Percentiles rank a stretch among this genome's conserved stretches.
Evolutionary conservation across 192 early-diverging fungal species (phyloP).

Genomic region (Coemansia sp.): DNA sequence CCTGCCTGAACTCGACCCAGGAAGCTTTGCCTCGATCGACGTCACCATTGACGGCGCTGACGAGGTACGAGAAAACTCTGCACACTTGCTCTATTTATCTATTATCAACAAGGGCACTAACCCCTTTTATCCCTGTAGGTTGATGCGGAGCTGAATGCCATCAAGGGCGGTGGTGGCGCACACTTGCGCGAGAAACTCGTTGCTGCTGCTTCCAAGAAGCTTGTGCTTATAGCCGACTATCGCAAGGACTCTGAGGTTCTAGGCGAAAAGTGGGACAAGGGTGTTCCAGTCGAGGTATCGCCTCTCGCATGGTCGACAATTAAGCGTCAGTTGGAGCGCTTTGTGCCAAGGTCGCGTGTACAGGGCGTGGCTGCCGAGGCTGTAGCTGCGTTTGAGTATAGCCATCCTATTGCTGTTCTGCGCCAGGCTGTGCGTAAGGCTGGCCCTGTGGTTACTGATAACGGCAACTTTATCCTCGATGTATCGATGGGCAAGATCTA

Average conservation of each 20-base stretch:
- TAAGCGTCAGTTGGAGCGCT: slow-evolving; percentile 53
- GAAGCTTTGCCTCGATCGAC: slow-evolving; percentile 58
- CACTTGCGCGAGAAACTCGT: slow-evolving; percentile 96
- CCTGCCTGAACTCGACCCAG: slow-evolving; percentile 63
- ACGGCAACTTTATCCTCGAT: slow-evolving; percentile 92
- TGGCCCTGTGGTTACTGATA: slow-evolving; percentile 93
- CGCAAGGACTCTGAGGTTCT: slow-evolving; percentile 79
- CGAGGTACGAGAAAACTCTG: slow-evolving; percentile 58
- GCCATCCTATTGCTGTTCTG: slow-evolving; percentile 62
- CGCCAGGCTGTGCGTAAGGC: slow-evolving; percentile 89
- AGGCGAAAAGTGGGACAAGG: slow-evolving; percentile 85
- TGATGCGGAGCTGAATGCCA: slow-evolving; percentile 84
- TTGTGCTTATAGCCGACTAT: slow-evolving; percentile 91
- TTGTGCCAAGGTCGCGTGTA: slow-evolving; percentile 29
- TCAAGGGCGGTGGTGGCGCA: slow-evolving; percentile 95
- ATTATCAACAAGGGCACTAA: not conserved
- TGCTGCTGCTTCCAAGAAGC: slow-evolving; percentile 77
- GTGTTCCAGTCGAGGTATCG: slow-evolving; percentile 90
- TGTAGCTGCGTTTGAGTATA: slow-evolving; percentile 27
- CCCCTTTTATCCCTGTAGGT: slow-evolving; percentile 51
- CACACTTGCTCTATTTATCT: not conserved
- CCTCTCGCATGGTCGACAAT: slow-evolving; percentile 82
- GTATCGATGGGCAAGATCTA: slow-evolving; percentile 78
- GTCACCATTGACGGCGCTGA: slow-evolving; percentile 94
- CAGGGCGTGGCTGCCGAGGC: not conserved